Percentiles rank a stretch among this genome's conserved stretches.
These are phyloP conservation scores for Phtheirospermum japonicum DNA, from an alignment of 257 asterid species.

Conservation along the genomic window DNA sequence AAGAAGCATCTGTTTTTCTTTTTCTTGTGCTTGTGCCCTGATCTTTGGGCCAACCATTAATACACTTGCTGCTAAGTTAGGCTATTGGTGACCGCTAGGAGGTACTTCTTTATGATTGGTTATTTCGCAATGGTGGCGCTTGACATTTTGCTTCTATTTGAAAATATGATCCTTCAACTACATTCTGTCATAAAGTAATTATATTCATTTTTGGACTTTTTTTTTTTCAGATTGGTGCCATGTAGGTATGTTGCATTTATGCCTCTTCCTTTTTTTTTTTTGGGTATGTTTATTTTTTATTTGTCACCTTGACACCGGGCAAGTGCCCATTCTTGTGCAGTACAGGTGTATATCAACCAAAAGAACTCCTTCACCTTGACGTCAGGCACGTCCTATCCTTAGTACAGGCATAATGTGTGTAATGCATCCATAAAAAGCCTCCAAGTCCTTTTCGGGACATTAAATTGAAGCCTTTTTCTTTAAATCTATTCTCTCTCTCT, in stretches of 20 bases:
- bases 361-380: too few species aligned
- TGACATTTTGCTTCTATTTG: slow-evolving; percentile 2
- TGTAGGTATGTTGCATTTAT: background rate
- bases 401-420: background rate
- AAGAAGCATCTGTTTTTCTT: too few species aligned
- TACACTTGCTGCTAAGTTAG: slow-evolving; percentile 3
- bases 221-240: background rate
- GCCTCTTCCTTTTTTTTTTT: background rate
- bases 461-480: background rate
- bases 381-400: slow-evolving; percentile 8
- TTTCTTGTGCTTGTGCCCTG: background rate
- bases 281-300: background rate
- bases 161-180: background rate
- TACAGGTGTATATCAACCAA: too few species aligned
- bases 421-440: background rate
- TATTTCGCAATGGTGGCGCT: slow-evolving; percentile 6
- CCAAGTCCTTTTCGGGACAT: too few species aligned
- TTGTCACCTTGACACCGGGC: background rate
- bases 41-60: slow-evolving; percentile 3
- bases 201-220: background rate
- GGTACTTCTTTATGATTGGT: slow-evolving; percentile 10
- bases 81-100: slow-evolving; percentile 15
- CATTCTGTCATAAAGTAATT: background rate
- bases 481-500: background rate
- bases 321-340: too few species aligned